Evolutionary conservation across 2,329 filamentous ascomycete genomes (phyloP).

Genomic region (Alternaria dauci): DNA sequence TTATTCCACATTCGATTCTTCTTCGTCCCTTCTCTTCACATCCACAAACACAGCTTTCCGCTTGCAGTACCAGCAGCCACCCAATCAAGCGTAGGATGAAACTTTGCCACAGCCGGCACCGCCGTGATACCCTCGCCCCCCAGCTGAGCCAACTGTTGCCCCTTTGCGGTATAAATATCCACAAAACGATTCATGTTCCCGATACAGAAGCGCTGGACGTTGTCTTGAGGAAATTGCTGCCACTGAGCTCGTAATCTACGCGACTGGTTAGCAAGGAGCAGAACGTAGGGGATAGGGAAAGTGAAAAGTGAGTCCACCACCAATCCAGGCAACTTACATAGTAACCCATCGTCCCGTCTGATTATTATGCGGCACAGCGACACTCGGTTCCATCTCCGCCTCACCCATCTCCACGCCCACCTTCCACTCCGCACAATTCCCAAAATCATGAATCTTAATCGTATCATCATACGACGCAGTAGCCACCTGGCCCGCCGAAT

Average conservation of each 20-base stretch:
- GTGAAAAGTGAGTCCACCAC: too few species aligned
- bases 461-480: slow-evolving; percentile 96
- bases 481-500: slow-evolving; percentile 81
- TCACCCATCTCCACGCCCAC: slow-evolving; percentile 67
- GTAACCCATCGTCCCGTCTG: slow-evolving; percentile 96
- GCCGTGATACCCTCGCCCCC: slow-evolving; percentile 91
- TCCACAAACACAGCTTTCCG: slow-evolving; percentile 92
- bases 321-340: slow-evolving; percentile 59
- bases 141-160: slow-evolving; percentile 86
- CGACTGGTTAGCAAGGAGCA: slow-evolving; percentile 17
- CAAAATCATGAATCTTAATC: slow-evolving; percentile 88
- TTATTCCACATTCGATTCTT: not conserved
- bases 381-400: slow-evolving; percentile 72
- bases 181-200: slow-evolving; percentile 99
- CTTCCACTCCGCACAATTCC: slow-evolving; percentile 56
- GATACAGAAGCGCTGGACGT: slow-evolving; percentile 86
- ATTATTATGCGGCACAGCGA: slow-evolving; percentile 84
- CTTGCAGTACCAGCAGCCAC: slow-evolving; percentile 90
- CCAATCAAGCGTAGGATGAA: slow-evolving; percentile 90
- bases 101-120: slow-evolving; percentile 89
- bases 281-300: too few species aligned
- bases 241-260: slow-evolving; percentile 80
- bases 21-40: slow-evolving; percentile 58
- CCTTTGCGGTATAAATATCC: slow-evolving; percentile 83
- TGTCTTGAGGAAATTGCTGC: slow-evolving; percentile 80